A percentile compares a stretch with the other conserved stretches of the same genome.
Evolutionary conservation across 2,329 filamentous ascomycete species (phyloP).

Genomic region (Xylaria sp.): DNA sequence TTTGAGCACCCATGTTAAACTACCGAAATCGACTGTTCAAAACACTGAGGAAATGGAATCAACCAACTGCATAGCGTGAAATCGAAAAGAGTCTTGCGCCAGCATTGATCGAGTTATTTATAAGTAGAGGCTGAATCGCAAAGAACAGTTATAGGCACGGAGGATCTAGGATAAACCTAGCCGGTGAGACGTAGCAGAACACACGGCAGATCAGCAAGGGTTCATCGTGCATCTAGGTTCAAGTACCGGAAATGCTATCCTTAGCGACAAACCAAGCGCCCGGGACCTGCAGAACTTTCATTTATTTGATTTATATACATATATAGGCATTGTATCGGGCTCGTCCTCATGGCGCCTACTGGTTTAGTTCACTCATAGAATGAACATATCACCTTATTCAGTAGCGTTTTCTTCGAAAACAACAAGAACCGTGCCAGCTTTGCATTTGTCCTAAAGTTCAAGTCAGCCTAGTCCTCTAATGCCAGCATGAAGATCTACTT

Average conservation of each 20-base stretch:
- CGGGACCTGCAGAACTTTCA: background rate
- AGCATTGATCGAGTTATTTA: too few species aligned
- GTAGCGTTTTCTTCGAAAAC: constrained; percentile 65
- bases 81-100: too few species aligned
- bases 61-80: too few species aligned
- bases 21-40: background rate
- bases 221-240: too few species aligned
- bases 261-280: background rate
- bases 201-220: too few species aligned
- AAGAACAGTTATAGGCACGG: too few species aligned
- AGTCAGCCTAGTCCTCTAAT: background rate
- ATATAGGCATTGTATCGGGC: background rate
- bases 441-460: constrained; percentile 70
- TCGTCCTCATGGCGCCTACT: background rate
- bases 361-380: too few species aligned
- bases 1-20: background rate
- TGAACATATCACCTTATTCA: constrained; percentile 1
- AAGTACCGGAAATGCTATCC: too few species aligned
- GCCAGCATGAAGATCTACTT: constrained; percentile 44
- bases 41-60: background rate
- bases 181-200: too few species aligned
- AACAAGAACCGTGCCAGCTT: constrained; percentile 75
- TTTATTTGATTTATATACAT: constrained; percentile 4
- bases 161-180: too few species aligned
- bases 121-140: too few species aligned